Evolutionary conservation across 257 asterid genomes (phyloP), one percentile per base, ranked within the genome.

Genomic region (Forsythia suspensa): DNA sequence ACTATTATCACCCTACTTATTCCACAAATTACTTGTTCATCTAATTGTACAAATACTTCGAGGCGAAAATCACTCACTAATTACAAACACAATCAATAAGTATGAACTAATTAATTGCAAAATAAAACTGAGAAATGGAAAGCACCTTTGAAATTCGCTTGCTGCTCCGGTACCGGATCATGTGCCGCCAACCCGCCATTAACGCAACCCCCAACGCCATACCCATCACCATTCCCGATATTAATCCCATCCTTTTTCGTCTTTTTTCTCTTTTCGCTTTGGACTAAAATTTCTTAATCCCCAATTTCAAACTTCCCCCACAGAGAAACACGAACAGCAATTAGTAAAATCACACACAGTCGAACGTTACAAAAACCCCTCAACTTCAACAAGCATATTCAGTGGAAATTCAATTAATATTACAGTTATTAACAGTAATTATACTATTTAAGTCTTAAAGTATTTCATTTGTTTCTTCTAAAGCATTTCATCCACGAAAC

Each of bases 141-240:
- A 74, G 71, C 77, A 95, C 98, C 98, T 95, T 95, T 13, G 99
- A 94, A 51, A 80, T 75, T 52, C 99, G 95, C 81, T 90, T 87
- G 59, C 84, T 87, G 91, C 92, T 87, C 71, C 99, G 90, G 74
- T 92, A 73, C 44, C 63, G 82, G 92, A 89, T 95, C 99, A 95
- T 91, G 59, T 90, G 87, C 80, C 80, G 87, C 98, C 94, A 95
- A 18, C 91, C 97, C 29, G 92, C 93, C 99, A 95, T 92, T 79
- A 93, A 77, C 43, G 85, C 95, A 88, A 95, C 85, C 89, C 99
- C 99, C 16, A 87, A 85, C 79, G 92, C 36, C 82, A 90, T 90
- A 81, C 97, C 98, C 96, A 86, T 87, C 89, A 93, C 76, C 72
- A 93, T 83, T 81, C 98, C 98, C 74, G 97, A 87, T 72, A 93